Conservation (phyloP, 257 asterid genomes). For the Solanum arcanum region DNA sequence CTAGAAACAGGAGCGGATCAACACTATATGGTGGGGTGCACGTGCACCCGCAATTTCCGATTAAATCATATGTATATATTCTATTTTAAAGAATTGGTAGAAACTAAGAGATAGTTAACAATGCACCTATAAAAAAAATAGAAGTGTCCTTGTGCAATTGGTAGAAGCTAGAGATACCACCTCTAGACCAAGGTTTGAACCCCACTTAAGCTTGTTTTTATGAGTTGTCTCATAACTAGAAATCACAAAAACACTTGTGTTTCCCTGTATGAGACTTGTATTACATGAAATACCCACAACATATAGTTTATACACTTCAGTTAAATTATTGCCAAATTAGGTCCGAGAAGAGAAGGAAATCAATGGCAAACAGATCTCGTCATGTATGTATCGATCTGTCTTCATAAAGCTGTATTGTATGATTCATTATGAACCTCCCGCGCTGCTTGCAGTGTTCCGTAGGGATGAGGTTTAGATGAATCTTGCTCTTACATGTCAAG, state of each 20-base stretch:
- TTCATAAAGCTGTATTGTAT: neutral
- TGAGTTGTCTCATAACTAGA: neutral
- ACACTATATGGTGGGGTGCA: no score
- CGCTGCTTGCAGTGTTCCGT: constrained; percentile 81
- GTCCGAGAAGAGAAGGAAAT: neutral
- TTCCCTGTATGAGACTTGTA: neutral
- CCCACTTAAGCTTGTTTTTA: no score
- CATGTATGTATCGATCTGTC: neutral
- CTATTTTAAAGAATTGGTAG: no score
- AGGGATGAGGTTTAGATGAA: constrained; percentile 57
- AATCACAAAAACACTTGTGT: neutral
- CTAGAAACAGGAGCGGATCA: no score
- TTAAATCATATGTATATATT: no score
- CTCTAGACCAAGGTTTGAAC: no score
- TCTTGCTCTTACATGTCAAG: constrained; percentile 30
- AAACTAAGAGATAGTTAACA: no score
- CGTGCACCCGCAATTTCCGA: no score
- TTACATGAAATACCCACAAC: neutral
- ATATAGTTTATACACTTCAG: neutral
- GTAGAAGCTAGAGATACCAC: no score
- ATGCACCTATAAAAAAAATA: no score
- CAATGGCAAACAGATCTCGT: neutral
- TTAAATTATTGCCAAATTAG: neutral
- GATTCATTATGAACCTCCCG: constrained; percentile 73
- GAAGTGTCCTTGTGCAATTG: no score